Conservation (phyloP, 2,329 filamentous ascomycete genomes). For the Ilyonectria sp. region DNA sequence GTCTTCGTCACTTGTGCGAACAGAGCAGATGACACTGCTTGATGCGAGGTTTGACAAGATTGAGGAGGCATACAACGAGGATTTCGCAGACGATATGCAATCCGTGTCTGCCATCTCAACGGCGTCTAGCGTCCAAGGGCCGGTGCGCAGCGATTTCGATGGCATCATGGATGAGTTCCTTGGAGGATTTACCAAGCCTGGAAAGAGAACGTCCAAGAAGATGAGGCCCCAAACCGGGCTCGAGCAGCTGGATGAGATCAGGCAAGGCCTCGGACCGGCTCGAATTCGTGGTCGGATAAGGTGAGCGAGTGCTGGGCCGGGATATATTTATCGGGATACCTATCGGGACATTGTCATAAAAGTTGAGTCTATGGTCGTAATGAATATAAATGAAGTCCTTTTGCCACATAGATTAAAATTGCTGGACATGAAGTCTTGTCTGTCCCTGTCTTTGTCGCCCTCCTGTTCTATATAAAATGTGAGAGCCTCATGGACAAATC, state of each 20-base stretch:
- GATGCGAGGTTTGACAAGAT: constrained; percentile 94
- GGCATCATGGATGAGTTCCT: constrained; percentile 95
- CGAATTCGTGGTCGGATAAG: constrained; percentile 62
- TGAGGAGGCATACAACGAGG: constrained; percentile 80
- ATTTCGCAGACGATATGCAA: constrained; percentile 64
- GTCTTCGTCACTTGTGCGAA: constrained; percentile 87
- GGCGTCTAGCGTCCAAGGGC: constrained; percentile 77
- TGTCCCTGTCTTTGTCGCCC: neutral
- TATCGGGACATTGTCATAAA: neutral
- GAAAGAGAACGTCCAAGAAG: constrained; percentile 84
- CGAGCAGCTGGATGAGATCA: constrained; percentile 91
- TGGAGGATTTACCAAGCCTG: constrained; percentile 78
- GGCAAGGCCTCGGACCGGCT: constrained; percentile 84
- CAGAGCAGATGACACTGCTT: constrained; percentile 86
- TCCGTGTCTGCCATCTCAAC: constrained; percentile 75
- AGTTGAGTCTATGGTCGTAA: constrained; percentile 16
- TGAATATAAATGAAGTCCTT: constrained; percentile 35
- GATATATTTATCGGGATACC: neutral
- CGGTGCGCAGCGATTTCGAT: constrained; percentile 85
- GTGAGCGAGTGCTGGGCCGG: constrained; percentile 24
- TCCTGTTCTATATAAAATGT: neutral
- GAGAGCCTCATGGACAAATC: neutral
- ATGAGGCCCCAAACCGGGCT: constrained; percentile 85
- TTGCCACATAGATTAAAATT: constrained; percentile 11
- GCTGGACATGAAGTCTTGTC: constrained; percentile 18